phyloP scores from a whole-genome alignment of 441 rosid genomes.

The Cnidoscolus chayamansa region DNA sequence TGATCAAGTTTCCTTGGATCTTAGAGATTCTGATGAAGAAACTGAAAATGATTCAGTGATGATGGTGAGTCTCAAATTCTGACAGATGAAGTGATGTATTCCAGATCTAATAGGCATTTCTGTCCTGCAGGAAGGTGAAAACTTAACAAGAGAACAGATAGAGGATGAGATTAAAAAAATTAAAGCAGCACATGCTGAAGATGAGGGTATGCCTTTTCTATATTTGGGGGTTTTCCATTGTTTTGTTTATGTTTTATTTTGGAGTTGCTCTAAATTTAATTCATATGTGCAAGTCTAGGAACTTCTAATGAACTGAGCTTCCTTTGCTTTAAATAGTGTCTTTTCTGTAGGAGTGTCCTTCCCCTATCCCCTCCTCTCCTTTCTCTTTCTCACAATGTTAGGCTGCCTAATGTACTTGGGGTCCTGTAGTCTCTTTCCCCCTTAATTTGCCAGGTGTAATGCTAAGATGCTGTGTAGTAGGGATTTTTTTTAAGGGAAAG shows the following conservation, averaged over 20 bases:
- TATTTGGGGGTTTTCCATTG: constrained; percentile 1
- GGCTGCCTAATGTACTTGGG: not conserved
- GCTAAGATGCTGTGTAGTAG: not conserved
- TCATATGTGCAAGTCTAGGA: not conserved
- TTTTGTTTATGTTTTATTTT: not conserved
- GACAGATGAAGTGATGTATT: not conserved
- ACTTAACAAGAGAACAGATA: constrained; percentile 75
- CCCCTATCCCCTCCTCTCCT: not conserved
- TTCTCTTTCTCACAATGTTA: not conserved
- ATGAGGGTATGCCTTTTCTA: constrained; percentile 57
- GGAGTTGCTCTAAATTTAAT: not conserved
- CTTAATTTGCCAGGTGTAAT: not conserved
- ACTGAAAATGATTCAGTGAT: constrained; percentile 79
- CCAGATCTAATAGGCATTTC: not conserved
- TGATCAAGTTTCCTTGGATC: constrained; percentile 55
- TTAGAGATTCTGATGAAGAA: constrained; percentile 67
- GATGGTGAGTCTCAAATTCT: constrained; percentile 48
- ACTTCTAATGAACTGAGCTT: not conserved
- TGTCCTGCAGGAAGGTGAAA: constrained; percentile 73
- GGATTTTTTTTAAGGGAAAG: not conserved
- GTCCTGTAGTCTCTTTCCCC: not conserved
- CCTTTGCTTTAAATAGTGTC: not conserved
- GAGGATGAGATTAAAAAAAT: constrained; percentile 74
- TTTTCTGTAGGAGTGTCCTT: not conserved
- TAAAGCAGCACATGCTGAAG: constrained; percentile 88